Evolutionary conservation across 179 eudicot genomes (phyloP).

Genomic region (Gypsophila paniculata): DNA sequence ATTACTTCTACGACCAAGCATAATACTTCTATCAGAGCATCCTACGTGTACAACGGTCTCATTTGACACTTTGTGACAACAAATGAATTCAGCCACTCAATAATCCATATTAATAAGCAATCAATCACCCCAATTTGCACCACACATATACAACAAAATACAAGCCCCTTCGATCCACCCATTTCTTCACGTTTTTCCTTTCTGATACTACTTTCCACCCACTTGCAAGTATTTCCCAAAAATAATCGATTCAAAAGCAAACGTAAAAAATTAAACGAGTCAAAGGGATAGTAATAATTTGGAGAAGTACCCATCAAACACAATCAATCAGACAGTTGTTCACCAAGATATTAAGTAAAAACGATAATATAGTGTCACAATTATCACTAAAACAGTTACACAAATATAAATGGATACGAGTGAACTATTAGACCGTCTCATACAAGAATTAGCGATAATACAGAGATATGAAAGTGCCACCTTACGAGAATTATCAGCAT

Average conservation of each 20-base stretch:
- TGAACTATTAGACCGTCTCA: too few relatives aligned
- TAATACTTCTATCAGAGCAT: not conserved
- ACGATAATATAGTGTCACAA: too few relatives aligned
- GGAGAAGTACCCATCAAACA: slow-evolving; percentile 8
- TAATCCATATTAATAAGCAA: too few relatives aligned
- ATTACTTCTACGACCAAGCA: not conserved
- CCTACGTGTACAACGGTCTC: not conserved
- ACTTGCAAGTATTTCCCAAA: too few relatives aligned
- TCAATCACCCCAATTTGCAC: too few relatives aligned
- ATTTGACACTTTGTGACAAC: not conserved
- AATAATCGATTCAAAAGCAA: too few relatives aligned
- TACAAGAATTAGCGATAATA: not conserved
- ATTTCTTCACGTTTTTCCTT: too few relatives aligned
- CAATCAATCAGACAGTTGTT: not conserved
- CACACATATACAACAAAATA: too few relatives aligned
- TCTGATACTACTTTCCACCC: too few relatives aligned
- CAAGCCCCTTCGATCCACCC: too few relatives aligned
- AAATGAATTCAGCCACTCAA: not conserved
- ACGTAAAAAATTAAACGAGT: not conserved
- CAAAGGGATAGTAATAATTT: not conserved
- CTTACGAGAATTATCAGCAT: slow-evolving; percentile 26
- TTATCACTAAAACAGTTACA: too few relatives aligned
- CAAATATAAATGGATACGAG: too few relatives aligned
- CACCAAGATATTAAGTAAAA: not conserved
- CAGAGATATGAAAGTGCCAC: slow-evolving; percentile 9